Percentiles rank a stretch among this genome's conserved stretches.
These are phyloP conservation scores for Aspergillus jensenii DNA, from an alignment of 2,329 filamentous ascomycete species.

Conservation along the genomic window DNA sequence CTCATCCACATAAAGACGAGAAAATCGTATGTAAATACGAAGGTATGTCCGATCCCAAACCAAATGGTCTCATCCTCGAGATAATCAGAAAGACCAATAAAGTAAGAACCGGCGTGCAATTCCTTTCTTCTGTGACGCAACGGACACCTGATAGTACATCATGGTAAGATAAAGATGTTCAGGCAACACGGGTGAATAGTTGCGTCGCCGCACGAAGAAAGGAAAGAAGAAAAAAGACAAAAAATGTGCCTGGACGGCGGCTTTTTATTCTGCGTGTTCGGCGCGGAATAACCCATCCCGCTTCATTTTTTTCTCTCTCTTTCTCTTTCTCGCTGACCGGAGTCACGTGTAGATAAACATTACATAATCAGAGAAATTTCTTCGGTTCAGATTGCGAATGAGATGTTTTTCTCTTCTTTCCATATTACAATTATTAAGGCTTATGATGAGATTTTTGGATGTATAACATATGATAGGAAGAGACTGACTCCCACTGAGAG, in stretches of 20 bases:
- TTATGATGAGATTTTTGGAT: slow-evolving; percentile 46
- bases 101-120: slow-evolving; percentile 69
- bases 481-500: slow-evolving; percentile 44
- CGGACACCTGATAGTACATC: slow-evolving; percentile 68
- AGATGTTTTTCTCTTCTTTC: slow-evolving; percentile 11
- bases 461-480: slow-evolving; percentile 47
- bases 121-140: slow-evolving; percentile 74
- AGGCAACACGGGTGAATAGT: slow-evolving; percentile 79
- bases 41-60: slow-evolving; percentile 58
- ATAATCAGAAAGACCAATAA: slow-evolving; percentile 49
- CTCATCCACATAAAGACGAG: background rate
- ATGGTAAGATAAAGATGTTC: slow-evolving; percentile 53
- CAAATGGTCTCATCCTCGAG: slow-evolving; percentile 46
- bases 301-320: no score
- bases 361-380: background rate
- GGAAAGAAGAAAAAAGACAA: slow-evolving; percentile 52
- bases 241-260: background rate
- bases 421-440: slow-evolving; percentile 26
- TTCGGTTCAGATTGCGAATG: no score
- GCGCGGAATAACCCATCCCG: no score
- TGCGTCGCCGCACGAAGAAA: slow-evolving; percentile 79
- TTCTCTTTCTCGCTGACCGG: no score
- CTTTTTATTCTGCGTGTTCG: slow-evolving; percentile 26
- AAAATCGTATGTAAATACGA: slow-evolving; percentile 8
- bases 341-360: background rate